A percentile compares a stretch with the other conserved stretches of the same genome.
phyloP scores from a whole-genome alignment of 2,329 filamentous ascomycete genomes.

The Claviceps paspali region DNA sequence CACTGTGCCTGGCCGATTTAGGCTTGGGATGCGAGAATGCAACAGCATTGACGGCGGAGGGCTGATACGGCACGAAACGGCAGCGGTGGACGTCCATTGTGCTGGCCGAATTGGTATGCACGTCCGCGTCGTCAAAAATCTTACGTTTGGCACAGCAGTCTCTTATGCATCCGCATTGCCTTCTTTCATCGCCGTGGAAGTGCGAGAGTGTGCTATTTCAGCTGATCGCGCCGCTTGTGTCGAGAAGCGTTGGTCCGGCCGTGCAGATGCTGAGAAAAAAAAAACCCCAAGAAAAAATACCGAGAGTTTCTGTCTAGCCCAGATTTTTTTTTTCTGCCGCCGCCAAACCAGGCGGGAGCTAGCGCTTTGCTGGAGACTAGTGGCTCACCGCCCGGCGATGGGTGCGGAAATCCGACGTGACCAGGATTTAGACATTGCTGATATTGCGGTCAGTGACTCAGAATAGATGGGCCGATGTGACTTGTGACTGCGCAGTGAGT shows the following conservation, averaged over 20 bases:
- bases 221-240: not conserved
- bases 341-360: slow-evolving; percentile 3
- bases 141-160: not conserved
- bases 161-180: not conserved
- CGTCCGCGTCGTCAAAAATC: not conserved
- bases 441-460: no score
- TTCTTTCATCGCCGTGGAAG: not conserved
- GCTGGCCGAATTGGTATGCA: slow-evolving; percentile 2
- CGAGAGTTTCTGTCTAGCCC: no score
- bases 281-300: no score
- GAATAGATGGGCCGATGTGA: no score
- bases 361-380: no score
- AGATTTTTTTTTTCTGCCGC: slow-evolving; percentile 17
- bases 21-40: slow-evolving; percentile 69
- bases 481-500: no score
- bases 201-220: slow-evolving; percentile 2
- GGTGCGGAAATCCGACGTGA: no score
- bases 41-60: slow-evolving; percentile 83
- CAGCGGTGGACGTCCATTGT: slow-evolving; percentile 92
- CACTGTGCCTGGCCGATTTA: slow-evolving; percentile 30
- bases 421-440: no score
- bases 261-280: slow-evolving; percentile 8
- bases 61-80: slow-evolving; percentile 85
- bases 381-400: slow-evolving; percentile 1
- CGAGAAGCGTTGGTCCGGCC: not conserved